Evolutionary conservation across 1,139 yeast species (phyloP).

Genomic region (Eremothecium sinecaudum): DNA sequence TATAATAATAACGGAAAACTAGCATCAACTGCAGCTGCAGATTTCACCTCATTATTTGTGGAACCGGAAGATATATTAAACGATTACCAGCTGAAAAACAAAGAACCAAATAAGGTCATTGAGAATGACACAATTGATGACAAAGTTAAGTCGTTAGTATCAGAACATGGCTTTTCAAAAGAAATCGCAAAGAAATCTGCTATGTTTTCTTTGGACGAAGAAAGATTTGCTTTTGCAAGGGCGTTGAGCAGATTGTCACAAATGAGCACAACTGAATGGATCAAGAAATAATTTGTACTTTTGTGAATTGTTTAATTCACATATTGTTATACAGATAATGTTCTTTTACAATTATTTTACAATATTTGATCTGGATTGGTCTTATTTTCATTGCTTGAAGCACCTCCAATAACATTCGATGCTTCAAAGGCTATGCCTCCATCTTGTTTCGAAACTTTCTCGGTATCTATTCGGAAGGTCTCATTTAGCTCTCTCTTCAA

Average conservation of each 20-base stretch:
- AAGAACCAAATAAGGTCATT: constrained; percentile 9
- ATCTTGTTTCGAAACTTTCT: constrained; percentile 26
- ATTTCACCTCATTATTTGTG: constrained; percentile 75
- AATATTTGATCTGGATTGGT: too few relatives aligned
- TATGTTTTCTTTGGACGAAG: constrained; percentile 85
- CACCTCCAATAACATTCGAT: constrained; percentile 15
- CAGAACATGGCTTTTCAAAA: constrained; percentile 64
- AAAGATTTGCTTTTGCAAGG: constrained; percentile 91
- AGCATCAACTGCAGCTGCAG: constrained; percentile 82
- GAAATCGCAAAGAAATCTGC: constrained; percentile 68
- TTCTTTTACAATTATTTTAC: too few relatives aligned
- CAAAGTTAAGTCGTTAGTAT: constrained; percentile 50
- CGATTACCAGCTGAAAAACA: constrained; percentile 39
- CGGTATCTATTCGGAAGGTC: constrained; percentile 34
- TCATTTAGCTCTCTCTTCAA: constrained; percentile 47
- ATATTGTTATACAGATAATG: too few relatives aligned
- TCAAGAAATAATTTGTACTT: too few relatives aligned
- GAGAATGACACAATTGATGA: constrained; percentile 16
- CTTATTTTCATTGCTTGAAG: too few relatives aligned
- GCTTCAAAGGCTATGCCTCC: constrained; percentile 44
- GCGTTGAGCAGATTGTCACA: constrained; percentile 85
- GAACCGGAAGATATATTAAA: constrained; percentile 65
- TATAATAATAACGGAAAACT: constrained; percentile 81
- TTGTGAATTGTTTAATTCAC: too few relatives aligned
- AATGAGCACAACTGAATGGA: constrained; percentile 93